Percentiles rank a stretch among this genome's conserved stretches.
Conservation (phyloP, 306 rosid species). For the Casuarina cunninghamiana region DNA sequence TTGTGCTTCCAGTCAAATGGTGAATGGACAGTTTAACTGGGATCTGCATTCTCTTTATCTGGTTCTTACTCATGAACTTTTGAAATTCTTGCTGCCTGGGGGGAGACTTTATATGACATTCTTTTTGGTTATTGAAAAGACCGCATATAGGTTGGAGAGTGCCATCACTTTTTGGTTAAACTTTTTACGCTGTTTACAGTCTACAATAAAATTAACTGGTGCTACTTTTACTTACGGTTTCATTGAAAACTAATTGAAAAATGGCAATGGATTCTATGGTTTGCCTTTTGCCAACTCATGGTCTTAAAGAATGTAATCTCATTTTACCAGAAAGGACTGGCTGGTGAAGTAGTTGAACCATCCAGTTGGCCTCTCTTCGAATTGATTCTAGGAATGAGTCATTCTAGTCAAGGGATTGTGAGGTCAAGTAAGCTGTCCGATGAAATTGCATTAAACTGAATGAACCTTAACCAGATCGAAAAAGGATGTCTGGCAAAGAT, state of each 20-base stretch:
- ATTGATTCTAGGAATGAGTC: background rate
- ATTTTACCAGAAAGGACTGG: too few relatives aligned
- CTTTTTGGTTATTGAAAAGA: background rate
- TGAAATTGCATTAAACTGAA: background rate
- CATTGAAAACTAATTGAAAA: background rate
- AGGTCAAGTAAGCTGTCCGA: background rate
- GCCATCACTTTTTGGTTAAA: background rate
- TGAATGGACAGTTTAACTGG: background rate
- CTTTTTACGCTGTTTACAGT: background rate
- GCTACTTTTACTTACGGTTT: background rate
- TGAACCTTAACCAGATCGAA: too few relatives aligned
- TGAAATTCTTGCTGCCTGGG: background rate
- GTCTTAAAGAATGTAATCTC: background rate
- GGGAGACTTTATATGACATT: background rate
- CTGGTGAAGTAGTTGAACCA: too few relatives aligned
- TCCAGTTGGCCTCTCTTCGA: too few relatives aligned
- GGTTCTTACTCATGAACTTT: background rate
- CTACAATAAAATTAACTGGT: background rate
- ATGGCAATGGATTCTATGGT: background rate
- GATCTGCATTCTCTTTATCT: background rate
- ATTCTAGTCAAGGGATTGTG: slow-evolving; percentile 1
- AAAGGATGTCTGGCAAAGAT: background rate
- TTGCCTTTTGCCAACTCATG: background rate
- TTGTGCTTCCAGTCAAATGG: background rate
- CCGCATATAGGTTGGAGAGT: background rate